Conservation (phyloP, 2,329 filamentous ascomycete species). For the Epichloe bromicola region DNA sequence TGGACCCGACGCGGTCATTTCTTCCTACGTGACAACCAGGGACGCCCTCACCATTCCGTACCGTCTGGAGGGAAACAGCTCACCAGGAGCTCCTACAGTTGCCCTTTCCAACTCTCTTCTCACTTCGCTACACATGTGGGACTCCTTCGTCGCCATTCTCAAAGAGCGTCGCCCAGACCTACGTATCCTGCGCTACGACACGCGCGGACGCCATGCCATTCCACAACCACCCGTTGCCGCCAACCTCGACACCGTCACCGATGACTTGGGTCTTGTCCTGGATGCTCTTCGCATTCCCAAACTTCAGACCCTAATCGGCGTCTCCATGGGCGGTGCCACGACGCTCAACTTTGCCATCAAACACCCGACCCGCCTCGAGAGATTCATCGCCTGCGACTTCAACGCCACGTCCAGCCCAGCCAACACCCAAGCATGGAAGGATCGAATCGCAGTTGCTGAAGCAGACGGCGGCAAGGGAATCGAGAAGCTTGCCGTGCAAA, state of each 20-base stretch:
- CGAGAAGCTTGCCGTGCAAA: constrained; percentile 52
- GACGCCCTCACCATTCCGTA: constrained; percentile 62
- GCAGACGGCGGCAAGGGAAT: constrained; percentile 45
- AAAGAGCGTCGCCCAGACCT: constrained; percentile 46
- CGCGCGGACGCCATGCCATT: constrained; percentile 50
- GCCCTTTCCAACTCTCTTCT: constrained; percentile 73
- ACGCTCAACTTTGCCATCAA: constrained; percentile 58
- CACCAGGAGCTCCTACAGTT: constrained; percentile 55
- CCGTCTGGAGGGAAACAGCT: constrained; percentile 58
- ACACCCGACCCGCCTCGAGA: constrained; percentile 43
- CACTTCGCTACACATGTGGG: constrained; percentile 70
- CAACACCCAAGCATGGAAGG: constrained; percentile 69
- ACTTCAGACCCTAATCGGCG: constrained; percentile 57
- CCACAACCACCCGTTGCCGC: constrained; percentile 36
- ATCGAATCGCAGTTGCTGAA: constrained; percentile 58
- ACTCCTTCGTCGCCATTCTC: constrained; percentile 54
- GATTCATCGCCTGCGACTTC: constrained; percentile 67
- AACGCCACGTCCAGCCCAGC: constrained; percentile 58
- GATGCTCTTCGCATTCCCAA: constrained; percentile 54
- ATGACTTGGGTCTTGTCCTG: constrained; percentile 54
- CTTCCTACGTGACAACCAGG: constrained; percentile 53
- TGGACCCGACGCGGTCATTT: constrained; percentile 38
- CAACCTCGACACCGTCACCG: constrained; percentile 51
- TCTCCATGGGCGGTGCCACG: constrained; percentile 72
- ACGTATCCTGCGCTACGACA: constrained; percentile 65